A percentile compares a stretch with the other conserved stretches of the same genome.
These are phyloP conservation scores for Tephrocybe sp. DNA, from an alignment of 768 basidiomycete species.

Conservation along the genomic window DNA sequence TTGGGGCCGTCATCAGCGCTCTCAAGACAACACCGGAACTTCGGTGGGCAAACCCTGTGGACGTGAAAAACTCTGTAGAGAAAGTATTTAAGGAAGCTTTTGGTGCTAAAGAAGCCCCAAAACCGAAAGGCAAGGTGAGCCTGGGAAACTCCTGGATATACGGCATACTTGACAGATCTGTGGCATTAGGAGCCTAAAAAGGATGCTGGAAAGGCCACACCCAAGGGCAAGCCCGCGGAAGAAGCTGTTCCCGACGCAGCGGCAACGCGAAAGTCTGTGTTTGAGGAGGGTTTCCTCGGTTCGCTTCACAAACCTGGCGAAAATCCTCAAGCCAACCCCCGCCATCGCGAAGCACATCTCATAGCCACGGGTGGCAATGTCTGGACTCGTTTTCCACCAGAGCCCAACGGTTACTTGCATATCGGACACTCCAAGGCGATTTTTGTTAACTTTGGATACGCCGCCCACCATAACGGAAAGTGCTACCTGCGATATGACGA, in stretches of 20 bases:
- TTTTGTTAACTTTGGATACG: constrained; percentile 98
- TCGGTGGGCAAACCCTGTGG: constrained; percentile 82
- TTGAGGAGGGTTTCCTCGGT: constrained; percentile 93
- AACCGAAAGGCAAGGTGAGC: constrained; percentile 63
- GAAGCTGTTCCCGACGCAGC: constrained; percentile 32
- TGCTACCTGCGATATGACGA: constrained; percentile 97
- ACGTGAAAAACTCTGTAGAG: constrained; percentile 82
- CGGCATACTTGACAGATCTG: neutral
- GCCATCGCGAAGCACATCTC: constrained; percentile 80
- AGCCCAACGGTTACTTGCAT: constrained; percentile 96
- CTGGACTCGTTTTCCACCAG: constrained; percentile 96
- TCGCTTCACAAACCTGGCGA: constrained; percentile 90
- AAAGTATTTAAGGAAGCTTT: constrained; percentile 62
- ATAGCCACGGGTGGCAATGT: constrained; percentile 78
- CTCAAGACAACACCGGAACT: constrained; percentile 61
- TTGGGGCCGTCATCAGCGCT: constrained; percentile 64
- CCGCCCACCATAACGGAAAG: constrained; percentile 87
- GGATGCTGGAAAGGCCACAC: constrained; percentile 27
- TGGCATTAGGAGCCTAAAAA: constrained; percentile 50
- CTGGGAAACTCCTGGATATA: neutral
- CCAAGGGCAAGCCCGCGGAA: constrained; percentile 28
- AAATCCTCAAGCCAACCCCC: constrained; percentile 82
- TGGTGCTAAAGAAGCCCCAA: constrained; percentile 66
- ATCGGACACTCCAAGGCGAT: constrained; percentile 98
- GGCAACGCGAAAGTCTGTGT: constrained; percentile 60